Evolutionary conservation across 208 protist genomes (phyloP), one percentile per base, ranked within the genome.

Genomic region (Phytomonas sp.): DNA sequence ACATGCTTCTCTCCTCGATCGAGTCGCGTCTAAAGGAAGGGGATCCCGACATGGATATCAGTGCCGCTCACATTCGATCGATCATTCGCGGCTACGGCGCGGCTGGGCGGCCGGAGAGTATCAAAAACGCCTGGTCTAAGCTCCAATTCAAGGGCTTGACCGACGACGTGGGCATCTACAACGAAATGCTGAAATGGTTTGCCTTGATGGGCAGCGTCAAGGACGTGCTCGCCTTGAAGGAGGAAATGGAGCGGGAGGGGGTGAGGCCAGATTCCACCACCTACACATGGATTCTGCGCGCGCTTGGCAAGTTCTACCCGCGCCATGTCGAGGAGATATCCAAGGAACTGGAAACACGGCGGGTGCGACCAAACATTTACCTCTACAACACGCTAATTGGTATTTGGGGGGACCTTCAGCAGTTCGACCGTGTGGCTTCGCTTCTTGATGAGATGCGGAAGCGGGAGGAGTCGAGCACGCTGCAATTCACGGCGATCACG

Each of bases 181-280:
- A 95, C 73, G 89, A 95, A 43, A 73, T 95, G 26, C 78, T 95
- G 73, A 92, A 93, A 74, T 95, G 89, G 89, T 88, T 87, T 40
- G 76, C 89, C 34, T 70, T 95, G 9, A 95, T 95, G 89, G 87
- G 89, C 32, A 95, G 84, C 69, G 85, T 95, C 2, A 92, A 92
- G 79, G 85, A 93, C 62, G 82, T 95, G 5, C 82, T 95, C n/a
- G 77, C 75, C 51, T 51, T 80, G 9, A 85, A 84, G 72, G 70
- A 71, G 2, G 80, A 89, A 68, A 89, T 89, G 83, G 76, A 91
- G 62, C 33, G 66, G 23, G 76, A 75, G 65, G 68, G 71, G 23
- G 77, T 95, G 63, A 75, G 79, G 31, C 53, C 85, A 0, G 89
- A 95, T 73, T 73, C 89, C 1, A 73, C 81, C 53, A 93, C 83